Evolutionary conservation across 2,329 filamentous ascomycete genomes (phyloP).

Genomic region (Exserohilum turcica): DNA sequence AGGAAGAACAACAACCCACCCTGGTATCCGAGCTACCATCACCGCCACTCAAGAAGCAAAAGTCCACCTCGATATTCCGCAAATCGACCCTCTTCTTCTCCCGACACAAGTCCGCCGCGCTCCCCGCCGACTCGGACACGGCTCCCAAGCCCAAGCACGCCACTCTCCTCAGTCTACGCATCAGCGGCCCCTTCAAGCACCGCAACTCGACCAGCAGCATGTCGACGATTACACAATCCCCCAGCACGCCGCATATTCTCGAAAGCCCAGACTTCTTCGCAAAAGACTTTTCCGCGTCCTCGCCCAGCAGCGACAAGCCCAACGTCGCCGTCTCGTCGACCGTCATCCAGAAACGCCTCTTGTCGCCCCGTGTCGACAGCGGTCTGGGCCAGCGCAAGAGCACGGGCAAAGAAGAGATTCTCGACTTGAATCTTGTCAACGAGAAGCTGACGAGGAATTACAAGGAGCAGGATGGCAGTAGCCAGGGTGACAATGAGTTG

Average conservation of each 20-base stretch:
- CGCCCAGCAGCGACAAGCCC: not conserved
- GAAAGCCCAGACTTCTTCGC: conserved; percentile 8
- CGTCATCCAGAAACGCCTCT: not conserved
- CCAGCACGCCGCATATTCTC: not conserved
- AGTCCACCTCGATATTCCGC: conserved; percentile 11
- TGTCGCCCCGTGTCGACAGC: conserved; percentile 9
- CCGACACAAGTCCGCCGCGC: conserved; percentile 4
- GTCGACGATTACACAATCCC: conserved; percentile 1
- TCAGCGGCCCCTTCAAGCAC: conserved; percentile 13
- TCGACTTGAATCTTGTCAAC: not conserved
- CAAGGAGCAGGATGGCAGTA: not conserved
- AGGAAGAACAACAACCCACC: conserved; percentile 2
- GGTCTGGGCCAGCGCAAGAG: not conserved
- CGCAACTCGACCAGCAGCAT: not conserved
- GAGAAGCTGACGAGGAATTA: not conserved
- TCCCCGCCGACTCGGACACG: not conserved
- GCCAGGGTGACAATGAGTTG: not conserved
- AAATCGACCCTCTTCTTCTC: conserved; percentile 15
- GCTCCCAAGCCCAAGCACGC: conserved; percentile 18
- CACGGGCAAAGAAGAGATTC: not conserved
- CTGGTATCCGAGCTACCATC: not conserved
- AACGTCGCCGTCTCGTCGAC: not conserved
- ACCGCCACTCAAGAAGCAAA: conserved; percentile 1
- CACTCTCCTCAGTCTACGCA: conserved; percentile 20
- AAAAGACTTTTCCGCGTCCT: not conserved